These are phyloP conservation scores for Diaporthe aspalathi DNA, from an alignment of 2,329 filamentous ascomycete species.

Conservation along the genomic window DNA sequence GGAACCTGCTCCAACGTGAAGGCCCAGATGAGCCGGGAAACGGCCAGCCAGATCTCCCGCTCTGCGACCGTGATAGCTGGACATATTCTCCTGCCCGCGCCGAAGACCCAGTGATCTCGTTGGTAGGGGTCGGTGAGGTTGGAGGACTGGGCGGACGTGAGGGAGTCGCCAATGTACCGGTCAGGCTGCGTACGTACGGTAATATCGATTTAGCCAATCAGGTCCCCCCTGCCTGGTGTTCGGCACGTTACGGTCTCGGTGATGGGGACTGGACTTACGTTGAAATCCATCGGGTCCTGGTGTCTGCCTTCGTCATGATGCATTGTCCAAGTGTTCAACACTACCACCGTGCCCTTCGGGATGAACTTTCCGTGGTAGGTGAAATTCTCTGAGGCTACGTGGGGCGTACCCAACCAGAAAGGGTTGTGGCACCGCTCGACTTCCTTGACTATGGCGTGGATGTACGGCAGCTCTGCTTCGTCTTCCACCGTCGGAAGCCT, in stretches of 20 bases:
- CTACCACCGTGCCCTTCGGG: constrained; percentile 16
- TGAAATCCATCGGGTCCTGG: constrained; percentile 7
- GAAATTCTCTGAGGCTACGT: constrained; percentile 8
- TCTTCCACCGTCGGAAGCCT: constrained; percentile 13
- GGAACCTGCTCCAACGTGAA: constrained; percentile 44
- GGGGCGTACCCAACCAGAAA: constrained; percentile 22
- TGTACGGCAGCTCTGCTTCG: constrained; percentile 1
- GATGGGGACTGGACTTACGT: constrained; percentile 6
- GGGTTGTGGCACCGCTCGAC: constrained; percentile 23
- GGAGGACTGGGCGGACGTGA: constrained; percentile 43
- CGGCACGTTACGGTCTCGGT: no score
- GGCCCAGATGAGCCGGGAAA: constrained; percentile 61
- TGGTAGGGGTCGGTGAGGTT: constrained; percentile 48
- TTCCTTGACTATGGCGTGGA: constrained; percentile 27
- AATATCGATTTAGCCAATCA: background rate
- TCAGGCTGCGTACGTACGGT: background rate
- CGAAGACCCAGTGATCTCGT: constrained; percentile 66
- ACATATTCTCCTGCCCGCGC: constrained; percentile 67
- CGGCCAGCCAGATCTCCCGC: constrained; percentile 59
- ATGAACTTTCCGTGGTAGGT: constrained; percentile 7
- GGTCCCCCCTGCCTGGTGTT: background rate
- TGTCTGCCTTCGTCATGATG: constrained; percentile 2
- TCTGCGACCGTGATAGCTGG: constrained; percentile 67
- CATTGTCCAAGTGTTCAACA: constrained; percentile 33
- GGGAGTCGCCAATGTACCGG: constrained; percentile 23